Evolutionary conservation across 331 rosid genomes (phyloP).

Genomic region (Rhamnella rubrinervis): DNA sequence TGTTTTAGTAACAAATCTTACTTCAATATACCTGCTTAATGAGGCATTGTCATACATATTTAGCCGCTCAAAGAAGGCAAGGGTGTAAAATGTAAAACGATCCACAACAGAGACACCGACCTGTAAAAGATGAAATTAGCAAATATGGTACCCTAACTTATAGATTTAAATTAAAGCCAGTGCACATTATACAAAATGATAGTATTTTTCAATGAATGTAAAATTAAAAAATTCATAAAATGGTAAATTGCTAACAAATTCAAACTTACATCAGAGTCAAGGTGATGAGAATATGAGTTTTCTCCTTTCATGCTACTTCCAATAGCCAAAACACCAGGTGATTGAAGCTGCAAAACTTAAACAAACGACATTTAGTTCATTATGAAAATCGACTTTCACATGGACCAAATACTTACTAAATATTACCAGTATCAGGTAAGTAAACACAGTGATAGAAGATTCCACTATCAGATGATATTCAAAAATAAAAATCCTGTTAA

Average conservation of each 20-base stretch:
- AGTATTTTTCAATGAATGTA: slow-evolving; percentile 5
- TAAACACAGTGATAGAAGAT: too few relatives aligned
- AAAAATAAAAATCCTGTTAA: too few relatives aligned
- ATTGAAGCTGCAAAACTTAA: slow-evolving; percentile 77
- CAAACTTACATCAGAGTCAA: slow-evolving; percentile 88
- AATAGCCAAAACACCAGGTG: slow-evolving; percentile 88
- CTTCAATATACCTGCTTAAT: slow-evolving; percentile 60
- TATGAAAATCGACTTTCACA: slow-evolving; percentile 1
- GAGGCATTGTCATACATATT: slow-evolving; percentile 94
- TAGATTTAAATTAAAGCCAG: slow-evolving; percentile 1
- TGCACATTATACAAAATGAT: slow-evolving; percentile 13
- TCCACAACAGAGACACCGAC: slow-evolving; percentile 97
- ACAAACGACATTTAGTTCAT: slow-evolving; percentile 17
- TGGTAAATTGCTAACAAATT: background rate
- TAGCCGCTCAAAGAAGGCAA: slow-evolving; percentile 85
- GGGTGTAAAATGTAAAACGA: slow-evolving; percentile 87
- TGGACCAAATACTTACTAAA: background rate
- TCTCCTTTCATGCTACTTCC: slow-evolving; percentile 99
- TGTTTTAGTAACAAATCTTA: background rate
- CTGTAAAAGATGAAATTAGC: slow-evolving; percentile 36
- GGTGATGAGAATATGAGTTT: slow-evolving; percentile 95
- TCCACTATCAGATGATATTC: too few relatives aligned
- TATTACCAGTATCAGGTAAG: too few relatives aligned
- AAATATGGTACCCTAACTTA: slow-evolving; percentile 1
- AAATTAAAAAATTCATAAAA: background rate